Evolutionary conservation across 2,329 filamentous ascomycete genomes (phyloP).

Genomic region (Cyphellophora europaea): DNA sequence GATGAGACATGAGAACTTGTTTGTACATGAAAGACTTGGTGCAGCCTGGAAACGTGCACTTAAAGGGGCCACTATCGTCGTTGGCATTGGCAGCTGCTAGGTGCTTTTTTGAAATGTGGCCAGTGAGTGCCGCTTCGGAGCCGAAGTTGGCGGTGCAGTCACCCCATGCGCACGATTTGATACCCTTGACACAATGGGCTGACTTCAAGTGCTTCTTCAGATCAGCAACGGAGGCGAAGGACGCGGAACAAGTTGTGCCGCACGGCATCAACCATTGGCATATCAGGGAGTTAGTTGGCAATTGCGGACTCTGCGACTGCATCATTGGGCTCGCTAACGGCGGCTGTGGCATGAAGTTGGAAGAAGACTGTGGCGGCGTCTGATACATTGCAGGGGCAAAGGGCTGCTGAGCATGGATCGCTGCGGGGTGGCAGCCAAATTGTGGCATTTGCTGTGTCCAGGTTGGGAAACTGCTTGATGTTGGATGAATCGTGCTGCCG

Average conservation of each 20-base stretch:
- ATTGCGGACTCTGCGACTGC: slow-evolving; percentile 2
- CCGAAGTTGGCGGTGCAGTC: slow-evolving; percentile 15
- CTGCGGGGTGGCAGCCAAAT: slow-evolving; percentile 14
- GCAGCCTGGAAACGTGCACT: slow-evolving; percentile 19
- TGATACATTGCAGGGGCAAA: too few relatives aligned
- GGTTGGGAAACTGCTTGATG: slow-evolving; percentile 12
- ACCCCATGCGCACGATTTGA: slow-evolving; percentile 16
- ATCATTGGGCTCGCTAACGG: too few relatives aligned
- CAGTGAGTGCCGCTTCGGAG: slow-evolving; percentile 18
- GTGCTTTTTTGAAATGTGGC: slow-evolving; percentile 20
- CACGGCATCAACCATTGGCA: slow-evolving; percentile 21
- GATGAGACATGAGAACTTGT: slow-evolving; percentile 18
- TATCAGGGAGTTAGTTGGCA: slow-evolving; percentile 1
- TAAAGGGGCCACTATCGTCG: slow-evolving; percentile 14
- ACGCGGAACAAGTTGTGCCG: slow-evolving; percentile 17
- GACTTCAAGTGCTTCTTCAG: slow-evolving; percentile 20
- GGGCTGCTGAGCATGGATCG: slow-evolving; percentile 11
- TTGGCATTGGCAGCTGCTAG: slow-evolving; percentile 7
- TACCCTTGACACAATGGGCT: slow-evolving; percentile 16
- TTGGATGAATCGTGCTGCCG: slow-evolving; percentile 2
- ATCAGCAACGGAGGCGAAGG: slow-evolving; percentile 15
- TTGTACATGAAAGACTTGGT: slow-evolving; percentile 20
- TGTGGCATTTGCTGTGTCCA: slow-evolving; percentile 2
- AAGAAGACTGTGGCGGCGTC: too few relatives aligned
- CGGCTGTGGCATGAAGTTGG: too few relatives aligned